Percentiles rank a stretch among this genome's conserved stretches.
Conservation (phyloP, 148 eudicot species). For the Cornus kousa region DNA sequence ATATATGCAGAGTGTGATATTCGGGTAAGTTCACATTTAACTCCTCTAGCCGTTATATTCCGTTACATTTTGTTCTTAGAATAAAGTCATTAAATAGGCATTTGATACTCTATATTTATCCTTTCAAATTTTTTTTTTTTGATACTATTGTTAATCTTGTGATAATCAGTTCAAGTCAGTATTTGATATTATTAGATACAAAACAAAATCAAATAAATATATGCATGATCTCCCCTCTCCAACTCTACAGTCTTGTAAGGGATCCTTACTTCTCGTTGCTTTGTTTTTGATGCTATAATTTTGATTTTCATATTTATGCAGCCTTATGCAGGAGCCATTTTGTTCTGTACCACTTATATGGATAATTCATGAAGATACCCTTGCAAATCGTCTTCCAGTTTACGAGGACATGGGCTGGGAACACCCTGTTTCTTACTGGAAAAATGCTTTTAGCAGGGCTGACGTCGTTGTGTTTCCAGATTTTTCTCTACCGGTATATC, state of each 20-base stretch:
- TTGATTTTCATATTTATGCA: slow-evolving; percentile 87
- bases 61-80: neutral
- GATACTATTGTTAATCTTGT: neutral
- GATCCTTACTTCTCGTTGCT: neutral
- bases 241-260: neutral
- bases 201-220: neutral
- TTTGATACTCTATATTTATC: neutral
- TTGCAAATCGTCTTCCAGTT: slow-evolving; percentile 70
- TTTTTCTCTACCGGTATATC: slow-evolving; percentile 75
- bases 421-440: slow-evolving; percentile 71
- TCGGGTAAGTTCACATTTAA: neutral
- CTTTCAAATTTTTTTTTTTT: too few species aligned
- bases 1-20: neutral
- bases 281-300: slow-evolving; percentile 32
- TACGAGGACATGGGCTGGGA: slow-evolving; percentile 67
- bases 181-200: neutral
- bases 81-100: neutral
- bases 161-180: neutral
- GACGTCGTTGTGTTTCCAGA: slow-evolving; percentile 89
- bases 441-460: slow-evolving; percentile 69
- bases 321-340: slow-evolving; percentile 99
- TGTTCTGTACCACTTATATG: slow-evolving; percentile 93
- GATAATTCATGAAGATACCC: slow-evolving; percentile 86
- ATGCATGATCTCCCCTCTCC: neutral
- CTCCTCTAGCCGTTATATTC: neutral